These are phyloP conservation scores for Pseudocercospora musae DNA, from an alignment of 2,329 filamentous ascomycete genomes.

Conservation along the genomic window DNA sequence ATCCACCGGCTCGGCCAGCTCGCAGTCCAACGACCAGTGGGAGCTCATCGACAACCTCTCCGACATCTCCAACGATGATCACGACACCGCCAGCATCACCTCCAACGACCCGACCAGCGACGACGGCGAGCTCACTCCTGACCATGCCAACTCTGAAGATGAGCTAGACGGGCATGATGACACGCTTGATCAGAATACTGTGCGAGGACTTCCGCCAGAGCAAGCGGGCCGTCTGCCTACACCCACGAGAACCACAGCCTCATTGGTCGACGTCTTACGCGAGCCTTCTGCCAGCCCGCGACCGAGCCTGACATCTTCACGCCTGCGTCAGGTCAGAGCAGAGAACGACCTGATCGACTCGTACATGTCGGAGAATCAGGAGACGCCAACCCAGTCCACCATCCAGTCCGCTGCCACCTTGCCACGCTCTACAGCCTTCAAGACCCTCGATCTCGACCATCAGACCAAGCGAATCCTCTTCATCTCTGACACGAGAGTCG, in stretches of 20 bases:
- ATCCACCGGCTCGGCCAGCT: slow-evolving; percentile 17
- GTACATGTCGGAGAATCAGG: slow-evolving; percentile 32
- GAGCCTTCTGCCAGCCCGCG: neutral
- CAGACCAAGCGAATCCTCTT: slow-evolving; percentile 18
- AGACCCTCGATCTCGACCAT: neutral
- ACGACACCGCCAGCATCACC: slow-evolving; percentile 33
- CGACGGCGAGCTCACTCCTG: slow-evolving; percentile 19
- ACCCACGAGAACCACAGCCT: slow-evolving; percentile 4
- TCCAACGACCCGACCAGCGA: slow-evolving; percentile 24
- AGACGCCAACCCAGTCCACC: slow-evolving; percentile 34
- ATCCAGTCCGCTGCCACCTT: slow-evolving; percentile 11
- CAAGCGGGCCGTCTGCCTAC: neutral
- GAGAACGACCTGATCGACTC: slow-evolving; percentile 30
- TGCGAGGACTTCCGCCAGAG: neutral
- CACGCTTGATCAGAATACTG: neutral
- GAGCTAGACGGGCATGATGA: slow-evolving; percentile 21
- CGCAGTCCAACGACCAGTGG: slow-evolving; percentile 29
- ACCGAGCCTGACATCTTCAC: slow-evolving; percentile 2
- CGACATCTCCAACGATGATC: slow-evolving; percentile 32
- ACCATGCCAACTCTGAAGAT: slow-evolving; percentile 16
- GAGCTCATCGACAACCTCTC: slow-evolving; percentile 34
- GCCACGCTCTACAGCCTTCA: neutral
- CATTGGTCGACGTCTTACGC: slow-evolving; percentile 10
- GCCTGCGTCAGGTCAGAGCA: slow-evolving; percentile 15
- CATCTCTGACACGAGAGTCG: slow-evolving; percentile 9